phyloP scores from a whole-genome alignment of 2,329 filamentous ascomycete species.

The Cladophialophora chaetospira region DNA sequence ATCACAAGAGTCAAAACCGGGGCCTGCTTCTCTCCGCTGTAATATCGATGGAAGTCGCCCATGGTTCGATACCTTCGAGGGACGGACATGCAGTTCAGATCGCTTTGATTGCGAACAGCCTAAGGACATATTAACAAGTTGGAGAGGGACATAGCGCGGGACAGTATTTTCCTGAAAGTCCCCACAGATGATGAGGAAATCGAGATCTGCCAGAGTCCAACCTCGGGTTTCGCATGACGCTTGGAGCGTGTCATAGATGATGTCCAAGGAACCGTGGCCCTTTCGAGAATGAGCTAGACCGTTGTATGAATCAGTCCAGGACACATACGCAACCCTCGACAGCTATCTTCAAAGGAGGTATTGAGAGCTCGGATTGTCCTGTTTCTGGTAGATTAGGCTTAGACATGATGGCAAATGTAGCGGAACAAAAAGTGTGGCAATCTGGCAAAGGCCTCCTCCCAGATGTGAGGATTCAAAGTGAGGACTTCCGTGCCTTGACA shows the following conservation, averaged over 20 bases:
- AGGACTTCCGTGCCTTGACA: too few relatives aligned
- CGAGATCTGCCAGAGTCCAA: slow-evolving; percentile 70
- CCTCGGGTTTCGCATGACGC: slow-evolving; percentile 67
- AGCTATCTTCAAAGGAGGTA: slow-evolving; percentile 53
- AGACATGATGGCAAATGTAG: too few relatives aligned
- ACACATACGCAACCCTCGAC: slow-evolving; percentile 81
- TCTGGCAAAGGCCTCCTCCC: too few relatives aligned
- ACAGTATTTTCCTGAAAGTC: slow-evolving; percentile 73
- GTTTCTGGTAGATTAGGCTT: neutral
- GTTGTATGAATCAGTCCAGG: too few relatives aligned
- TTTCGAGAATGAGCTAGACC: slow-evolving; percentile 46
- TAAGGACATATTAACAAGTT: slow-evolving; percentile 38
- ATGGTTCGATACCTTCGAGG: slow-evolving; percentile 84
- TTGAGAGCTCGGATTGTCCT: neutral
- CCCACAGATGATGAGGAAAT: slow-evolving; percentile 90
- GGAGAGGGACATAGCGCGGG: slow-evolving; percentile 5
- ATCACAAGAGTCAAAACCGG: slow-evolving; percentile 92
- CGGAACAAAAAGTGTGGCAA: too few relatives aligned
- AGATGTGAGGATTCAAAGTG: too few relatives aligned
- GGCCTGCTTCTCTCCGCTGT: slow-evolving; percentile 73
- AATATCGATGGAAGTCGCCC: slow-evolving; percentile 93
- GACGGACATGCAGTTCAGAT: slow-evolving; percentile 86
- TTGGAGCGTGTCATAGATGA: slow-evolving; percentile 80
- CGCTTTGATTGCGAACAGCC: slow-evolving; percentile 84
- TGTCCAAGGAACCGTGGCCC: slow-evolving; percentile 89